A percentile compares a stretch with the other conserved stretches of the same genome.
Evolutionary conservation across 768 basidiomycete species (phyloP).

Genomic region (Lentinula lateritia): DNA sequence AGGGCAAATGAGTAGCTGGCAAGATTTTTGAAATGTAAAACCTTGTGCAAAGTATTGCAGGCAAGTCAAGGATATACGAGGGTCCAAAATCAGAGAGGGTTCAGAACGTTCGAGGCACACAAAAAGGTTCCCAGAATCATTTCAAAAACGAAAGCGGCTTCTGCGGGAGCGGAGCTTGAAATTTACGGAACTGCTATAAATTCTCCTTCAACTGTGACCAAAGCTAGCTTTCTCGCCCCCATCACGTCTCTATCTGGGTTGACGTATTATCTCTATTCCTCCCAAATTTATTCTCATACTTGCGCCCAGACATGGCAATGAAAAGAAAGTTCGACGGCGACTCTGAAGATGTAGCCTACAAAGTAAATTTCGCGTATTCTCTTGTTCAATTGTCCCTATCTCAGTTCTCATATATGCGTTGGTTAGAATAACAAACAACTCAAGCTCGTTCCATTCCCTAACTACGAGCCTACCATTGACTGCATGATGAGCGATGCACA

Average conservation of each 20-base stretch:
- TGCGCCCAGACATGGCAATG: constrained; percentile 45
- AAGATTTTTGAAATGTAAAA: no score
- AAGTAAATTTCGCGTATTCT: constrained; percentile 28
- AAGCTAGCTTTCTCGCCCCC: constrained; percentile 5
- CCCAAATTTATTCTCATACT: background rate
- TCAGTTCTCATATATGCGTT: background rate
- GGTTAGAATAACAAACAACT: constrained; percentile 58
- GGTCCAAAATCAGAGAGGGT: no score
- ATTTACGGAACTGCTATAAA: constrained; percentile 19
- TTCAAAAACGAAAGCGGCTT: background rate
- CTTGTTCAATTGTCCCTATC: background rate
- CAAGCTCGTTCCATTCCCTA: constrained; percentile 72
- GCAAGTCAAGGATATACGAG: no score
- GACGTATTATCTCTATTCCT: constrained; percentile 8
- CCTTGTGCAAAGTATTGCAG: no score
- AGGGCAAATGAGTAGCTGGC: no score
- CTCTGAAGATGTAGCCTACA: constrained; percentile 44
- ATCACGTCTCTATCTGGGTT: constrained; percentile 15
- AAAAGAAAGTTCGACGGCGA: constrained; percentile 74
- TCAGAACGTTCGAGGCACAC: no score
- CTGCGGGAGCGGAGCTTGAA: constrained; percentile 4
- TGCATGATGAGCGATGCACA: constrained; percentile 70
- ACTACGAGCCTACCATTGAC: constrained; percentile 57
- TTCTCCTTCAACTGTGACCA: constrained; percentile 13
- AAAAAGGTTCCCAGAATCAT: background rate